Percentiles rank a stretch among this genome's conserved stretches.
Conservation (phyloP, 257 asterid genomes). For the Capsicum pubescens region DNA sequence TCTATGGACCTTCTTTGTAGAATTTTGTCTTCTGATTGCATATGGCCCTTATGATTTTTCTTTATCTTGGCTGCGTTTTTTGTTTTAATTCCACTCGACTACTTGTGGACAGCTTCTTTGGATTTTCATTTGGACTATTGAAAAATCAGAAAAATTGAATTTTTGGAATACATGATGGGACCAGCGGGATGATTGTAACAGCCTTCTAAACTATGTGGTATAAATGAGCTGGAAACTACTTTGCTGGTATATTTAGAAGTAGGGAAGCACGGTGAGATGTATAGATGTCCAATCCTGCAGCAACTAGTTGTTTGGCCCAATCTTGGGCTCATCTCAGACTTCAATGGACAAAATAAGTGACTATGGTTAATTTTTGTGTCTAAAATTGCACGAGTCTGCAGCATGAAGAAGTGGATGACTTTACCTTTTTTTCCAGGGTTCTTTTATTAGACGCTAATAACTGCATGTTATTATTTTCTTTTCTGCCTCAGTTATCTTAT, state of each 20-base stretch:
- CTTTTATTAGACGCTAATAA: not conserved
- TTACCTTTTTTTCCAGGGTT: not conserved
- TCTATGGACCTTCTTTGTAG: not conserved
- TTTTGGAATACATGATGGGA: constrained; percentile 1
- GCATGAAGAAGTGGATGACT: constrained; percentile 13
- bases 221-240: not conserved
- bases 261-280: not conserved
- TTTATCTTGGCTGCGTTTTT: not conserved
- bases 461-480: not conserved
- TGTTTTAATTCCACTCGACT: not conserved
- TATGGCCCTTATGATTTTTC: not conserved
- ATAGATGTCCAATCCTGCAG: constrained; percentile 10
- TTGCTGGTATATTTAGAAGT: too few species aligned
- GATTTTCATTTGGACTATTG: not conserved
- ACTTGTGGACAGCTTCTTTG: not conserved
- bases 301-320: not conserved
- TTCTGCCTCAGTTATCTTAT: not conserved
- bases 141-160: not conserved
- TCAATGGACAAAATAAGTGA: constrained; percentile 16
- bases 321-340: not conserved
- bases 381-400: constrained; percentile 23
- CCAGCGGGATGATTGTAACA: not conserved
- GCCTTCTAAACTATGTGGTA: constrained; percentile 15
- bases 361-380: not conserved
- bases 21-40: not conserved